These are phyloP conservation scores for Endoconidiophora polonica DNA, from an alignment of 2,329 filamentous ascomycete genomes.

Conservation along the genomic window DNA sequence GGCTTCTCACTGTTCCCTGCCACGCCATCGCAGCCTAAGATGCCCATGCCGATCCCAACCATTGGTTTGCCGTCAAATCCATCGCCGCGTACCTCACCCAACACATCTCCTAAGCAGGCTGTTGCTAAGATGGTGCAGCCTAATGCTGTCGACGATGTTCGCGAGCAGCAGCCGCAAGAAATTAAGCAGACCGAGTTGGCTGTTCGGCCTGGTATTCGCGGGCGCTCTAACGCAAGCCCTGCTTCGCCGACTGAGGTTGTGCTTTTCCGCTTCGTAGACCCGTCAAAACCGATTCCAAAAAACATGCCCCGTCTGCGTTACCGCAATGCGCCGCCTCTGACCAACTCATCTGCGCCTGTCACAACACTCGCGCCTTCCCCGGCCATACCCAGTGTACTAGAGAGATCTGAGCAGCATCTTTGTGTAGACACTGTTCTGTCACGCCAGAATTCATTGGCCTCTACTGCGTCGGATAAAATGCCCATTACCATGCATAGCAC, in stretches of 20 bases:
- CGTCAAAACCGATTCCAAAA: constrained; percentile 8
- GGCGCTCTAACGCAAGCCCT: constrained; percentile 39
- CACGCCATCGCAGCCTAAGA: constrained; percentile 17
- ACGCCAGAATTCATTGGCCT: constrained; percentile 2
- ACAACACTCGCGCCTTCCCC: not conserved
- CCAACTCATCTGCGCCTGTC: not conserved
- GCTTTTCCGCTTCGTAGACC: constrained; percentile 9
- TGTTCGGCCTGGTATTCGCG: constrained; percentile 15
- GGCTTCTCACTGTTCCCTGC: constrained; percentile 29
- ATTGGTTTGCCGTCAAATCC: not conserved
- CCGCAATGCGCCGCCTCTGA: not conserved
- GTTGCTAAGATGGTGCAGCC: not conserved
- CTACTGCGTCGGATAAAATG: constrained; percentile 2
- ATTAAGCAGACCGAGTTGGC: constrained; percentile 4
- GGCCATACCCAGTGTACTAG: not conserved
- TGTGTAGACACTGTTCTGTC: not conserved
- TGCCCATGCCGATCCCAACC: constrained; percentile 6
- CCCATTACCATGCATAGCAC: constrained; percentile 7
- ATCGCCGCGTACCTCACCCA: constrained; percentile 3
- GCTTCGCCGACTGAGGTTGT: constrained; percentile 19
- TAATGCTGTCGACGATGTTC: not conserved
- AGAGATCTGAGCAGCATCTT: not conserved
- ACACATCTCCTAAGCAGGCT: not conserved
- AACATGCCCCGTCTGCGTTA: constrained; percentile 12
- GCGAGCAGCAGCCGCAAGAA: not conserved